Evolutionary conservation across 148 eudicot species (phyloP).

Genomic region (Fagopyrum tataricum): DNA sequence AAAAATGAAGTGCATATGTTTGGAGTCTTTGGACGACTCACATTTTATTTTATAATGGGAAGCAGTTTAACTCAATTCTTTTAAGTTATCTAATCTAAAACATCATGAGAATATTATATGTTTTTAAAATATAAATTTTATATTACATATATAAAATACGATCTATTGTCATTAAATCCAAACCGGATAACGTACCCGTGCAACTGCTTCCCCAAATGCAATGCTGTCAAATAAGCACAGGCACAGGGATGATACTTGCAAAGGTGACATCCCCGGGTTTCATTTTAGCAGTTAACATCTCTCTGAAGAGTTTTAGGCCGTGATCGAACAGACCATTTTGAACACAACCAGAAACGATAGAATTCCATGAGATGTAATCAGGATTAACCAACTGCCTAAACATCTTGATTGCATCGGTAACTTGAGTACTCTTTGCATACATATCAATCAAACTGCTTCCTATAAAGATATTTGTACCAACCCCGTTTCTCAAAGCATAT

Average conservation of each 20-base stretch:
- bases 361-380: slow-evolving; percentile 21
- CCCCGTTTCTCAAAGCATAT: slow-evolving; percentile 31
- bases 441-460: slow-evolving; percentile 39
- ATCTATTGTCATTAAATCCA: slow-evolving; percentile 18
- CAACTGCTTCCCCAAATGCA: slow-evolving; percentile 68
- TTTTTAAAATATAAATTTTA: too few species aligned
- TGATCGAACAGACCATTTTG: slow-evolving; percentile 71
- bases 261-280: slow-evolving; percentile 31
- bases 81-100: too few species aligned
- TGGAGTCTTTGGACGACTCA: too few species aligned
- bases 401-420: slow-evolving; percentile 23
- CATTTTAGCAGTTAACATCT: slow-evolving; percentile 50
- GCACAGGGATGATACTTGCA: slow-evolving; percentile 10
- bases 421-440: slow-evolving; percentile 35
- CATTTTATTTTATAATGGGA: too few species aligned
- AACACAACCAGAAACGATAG: slow-evolving; percentile 10
- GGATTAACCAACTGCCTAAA: slow-evolving; percentile 17
- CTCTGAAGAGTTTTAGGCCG: slow-evolving; percentile 58
- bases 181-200: background rate
- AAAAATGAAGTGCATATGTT: too few species aligned
- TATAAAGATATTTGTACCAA: slow-evolving; percentile 21
- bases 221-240: slow-evolving; percentile 14
- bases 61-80: too few species aligned
- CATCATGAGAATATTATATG: too few species aligned
- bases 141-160: too few species aligned